These are phyloP conservation scores for Tremella yokohamensis DNA, from an alignment of 768 basidiomycete genomes.

Conservation along the genomic window DNA sequence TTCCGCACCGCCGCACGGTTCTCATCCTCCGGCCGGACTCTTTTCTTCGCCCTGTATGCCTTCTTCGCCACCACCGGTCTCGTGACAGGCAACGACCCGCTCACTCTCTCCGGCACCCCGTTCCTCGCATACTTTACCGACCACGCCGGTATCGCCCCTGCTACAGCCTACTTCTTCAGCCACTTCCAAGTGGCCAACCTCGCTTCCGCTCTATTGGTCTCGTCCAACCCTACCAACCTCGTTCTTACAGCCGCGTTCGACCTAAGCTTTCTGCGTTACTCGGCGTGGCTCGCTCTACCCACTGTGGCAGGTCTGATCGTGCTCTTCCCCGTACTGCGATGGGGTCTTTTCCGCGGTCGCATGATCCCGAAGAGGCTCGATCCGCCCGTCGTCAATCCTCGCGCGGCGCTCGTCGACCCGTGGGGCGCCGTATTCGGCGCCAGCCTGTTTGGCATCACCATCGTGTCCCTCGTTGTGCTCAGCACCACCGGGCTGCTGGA, in stretches of 20 bases:
- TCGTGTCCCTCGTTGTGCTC: slow-evolving; percentile 70
- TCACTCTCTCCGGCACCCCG: slow-evolving; percentile 85
- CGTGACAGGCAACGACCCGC: slow-evolving; percentile 87
- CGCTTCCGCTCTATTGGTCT: slow-evolving; percentile 62
- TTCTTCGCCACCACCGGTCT: slow-evolving; percentile 75
- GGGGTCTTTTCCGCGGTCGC: slow-evolving; percentile 24
- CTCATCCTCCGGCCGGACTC: slow-evolving; percentile 57
- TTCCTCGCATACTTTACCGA: slow-evolving; percentile 85
- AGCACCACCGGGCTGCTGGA: slow-evolving; percentile 56
- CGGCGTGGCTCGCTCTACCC: slow-evolving; percentile 76
- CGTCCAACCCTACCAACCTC: slow-evolving; percentile 90
- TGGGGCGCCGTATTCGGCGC: slow-evolving; percentile 71
- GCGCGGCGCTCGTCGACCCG: slow-evolving; percentile 68
- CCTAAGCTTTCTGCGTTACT: slow-evolving; percentile 71
- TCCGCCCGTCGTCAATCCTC: slow-evolving; percentile 53
- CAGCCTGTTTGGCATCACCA: slow-evolving; percentile 62
- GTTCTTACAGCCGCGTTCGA: slow-evolving; percentile 83
- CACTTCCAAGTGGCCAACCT: slow-evolving; percentile 71
- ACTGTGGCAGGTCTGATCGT: slow-evolving; percentile 64
- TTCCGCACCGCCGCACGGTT: slow-evolving; percentile 83
- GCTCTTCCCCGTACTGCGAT: slow-evolving; percentile 57
- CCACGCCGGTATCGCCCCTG: slow-evolving; percentile 56
- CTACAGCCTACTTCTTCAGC: slow-evolving; percentile 54
- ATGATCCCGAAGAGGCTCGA: slow-evolving; percentile 38
- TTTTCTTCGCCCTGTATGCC: slow-evolving; percentile 77